Evolutionary conservation across 768 basidiomycete genomes (phyloP), one percentile per base, ranked within the genome.

Genomic region (Chlorophyllum brunneum): DNA sequence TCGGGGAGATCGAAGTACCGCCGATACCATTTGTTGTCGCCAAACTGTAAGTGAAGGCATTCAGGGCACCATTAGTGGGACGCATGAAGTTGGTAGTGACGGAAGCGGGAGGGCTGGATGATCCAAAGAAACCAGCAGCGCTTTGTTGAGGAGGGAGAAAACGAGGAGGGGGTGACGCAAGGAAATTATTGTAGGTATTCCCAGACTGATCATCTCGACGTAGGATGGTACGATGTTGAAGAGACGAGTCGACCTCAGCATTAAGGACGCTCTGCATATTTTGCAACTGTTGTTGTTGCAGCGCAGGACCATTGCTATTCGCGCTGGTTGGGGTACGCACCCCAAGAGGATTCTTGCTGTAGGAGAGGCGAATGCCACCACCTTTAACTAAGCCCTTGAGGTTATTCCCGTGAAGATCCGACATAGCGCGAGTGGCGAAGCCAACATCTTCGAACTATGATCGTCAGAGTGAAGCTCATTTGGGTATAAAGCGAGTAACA

Each of bases 331-430:
- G 85, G 6, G 88, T 89, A 42, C 89, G 85, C 45, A 92, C 88
- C 40, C 95, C 95, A n/a, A 98, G 78, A 5, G 95, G 94, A 66
- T 98, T 97, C 80, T 97, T 98, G 71, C 93, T 95, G 70, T 95
- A 99, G 5, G 94, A 97, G 49, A 99, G 71, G 34, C 97, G 85
- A 55, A 99, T 98, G n/a, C 92, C 91, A 36, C 86, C 88, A 55
- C 92, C 91, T 71, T 97, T 98, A 65, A 99, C 88, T 23, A 95
- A 72, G 6, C 95, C 95, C 54, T 84, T 82, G 36, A 99, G 75
- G n/a, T 83, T 91, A 64, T 94, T 80, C 22, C 97, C 97, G 51
- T 97, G 93, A 55, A 98, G 74, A 41, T 94, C 88, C 54, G 86
- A 81, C 61, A 98, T 76, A n/a, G 95, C 90, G 64, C 81, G 83